A percentile compares a stretch with the other conserved stretches of the same genome.
Evolutionary conservation across 768 basidiomycete species (phyloP).

Genomic region (Infundibulicybe gibba): DNA sequence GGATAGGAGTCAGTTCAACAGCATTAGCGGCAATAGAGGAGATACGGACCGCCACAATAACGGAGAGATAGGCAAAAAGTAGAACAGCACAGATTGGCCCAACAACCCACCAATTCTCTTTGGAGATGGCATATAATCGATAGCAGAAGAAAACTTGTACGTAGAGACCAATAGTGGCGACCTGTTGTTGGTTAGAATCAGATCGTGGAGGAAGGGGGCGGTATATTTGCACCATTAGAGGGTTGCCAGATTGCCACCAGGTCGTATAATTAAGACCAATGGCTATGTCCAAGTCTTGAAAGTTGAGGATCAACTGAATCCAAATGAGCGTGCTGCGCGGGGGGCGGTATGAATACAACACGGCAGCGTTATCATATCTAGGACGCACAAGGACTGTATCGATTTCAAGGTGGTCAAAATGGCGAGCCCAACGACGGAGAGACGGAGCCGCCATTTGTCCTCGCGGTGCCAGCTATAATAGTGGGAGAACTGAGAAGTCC

Average conservation of each 20-base stretch:
- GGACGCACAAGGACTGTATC: constrained; percentile 26
- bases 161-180: constrained; percentile 25
- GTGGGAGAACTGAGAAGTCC: constrained; percentile 17
- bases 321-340: constrained; percentile 23
- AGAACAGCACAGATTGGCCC: constrained; percentile 16
- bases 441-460: constrained; percentile 14
- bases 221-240: constrained; percentile 19
- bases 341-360: neutral
- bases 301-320: constrained; percentile 23
- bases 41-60: constrained; percentile 20
- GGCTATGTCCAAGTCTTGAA: constrained; percentile 23
- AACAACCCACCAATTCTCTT: constrained; percentile 16
- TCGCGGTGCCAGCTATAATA: constrained; percentile 20
- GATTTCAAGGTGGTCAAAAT: constrained; percentile 25
- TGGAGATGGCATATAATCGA: constrained; percentile 25
- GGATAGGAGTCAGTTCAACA: neutral
- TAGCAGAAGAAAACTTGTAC: constrained; percentile 28
- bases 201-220: neutral
- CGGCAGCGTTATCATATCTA: neutral
- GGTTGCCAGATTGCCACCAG: constrained; percentile 28
- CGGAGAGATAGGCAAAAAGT: constrained; percentile 21
- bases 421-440: constrained; percentile 18
- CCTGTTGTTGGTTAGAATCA: constrained; percentile 11
- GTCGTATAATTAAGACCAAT: constrained; percentile 23
- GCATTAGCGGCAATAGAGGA: neutral